A percentile compares a stretch with the other conserved stretches of the same genome.
These are phyloP conservation scores for Schizochytrium sp. DNA, from an alignment of 108 stramenopile species.

Conservation along the genomic window DNA sequence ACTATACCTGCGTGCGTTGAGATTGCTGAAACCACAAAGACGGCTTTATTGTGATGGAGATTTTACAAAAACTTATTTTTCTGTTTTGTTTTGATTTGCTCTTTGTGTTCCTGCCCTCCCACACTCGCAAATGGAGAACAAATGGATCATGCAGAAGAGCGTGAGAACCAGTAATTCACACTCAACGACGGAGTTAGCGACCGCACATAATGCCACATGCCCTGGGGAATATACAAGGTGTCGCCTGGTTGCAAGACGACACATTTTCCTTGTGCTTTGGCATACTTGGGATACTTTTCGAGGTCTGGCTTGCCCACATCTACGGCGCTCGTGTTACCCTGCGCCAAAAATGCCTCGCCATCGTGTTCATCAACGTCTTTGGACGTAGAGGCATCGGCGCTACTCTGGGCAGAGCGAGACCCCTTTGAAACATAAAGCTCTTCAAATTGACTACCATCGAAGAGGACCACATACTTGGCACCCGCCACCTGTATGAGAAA, in stretches of 20 bases:
- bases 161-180: neutral
- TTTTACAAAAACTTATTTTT: too few relatives aligned
- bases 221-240: neutral
- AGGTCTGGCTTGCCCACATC: neutral
- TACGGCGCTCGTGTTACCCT: neutral
- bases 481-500: constrained; percentile 68
- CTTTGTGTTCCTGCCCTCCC: too few relatives aligned
- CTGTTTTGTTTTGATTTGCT: too few relatives aligned
- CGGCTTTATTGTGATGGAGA: too few relatives aligned
- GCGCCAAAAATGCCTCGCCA: neutral
- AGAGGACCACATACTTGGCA: constrained; percentile 67
- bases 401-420: too few relatives aligned
- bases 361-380: neutral
- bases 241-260: neutral
- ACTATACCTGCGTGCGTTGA: too few relatives aligned
- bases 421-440: neutral
- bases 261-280: neutral
- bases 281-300: neutral
- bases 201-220: neutral
- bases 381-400: too few relatives aligned
- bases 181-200: neutral
- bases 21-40: too few relatives aligned
- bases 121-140: too few relatives aligned
- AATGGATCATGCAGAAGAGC: neutral
- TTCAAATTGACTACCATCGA: neutral